Percentiles rank a stretch among this genome's conserved stretches.
Evolutionary conservation across 768 basidiomycete genomes (phyloP).

Genomic region (Leccinum boreale): DNA sequence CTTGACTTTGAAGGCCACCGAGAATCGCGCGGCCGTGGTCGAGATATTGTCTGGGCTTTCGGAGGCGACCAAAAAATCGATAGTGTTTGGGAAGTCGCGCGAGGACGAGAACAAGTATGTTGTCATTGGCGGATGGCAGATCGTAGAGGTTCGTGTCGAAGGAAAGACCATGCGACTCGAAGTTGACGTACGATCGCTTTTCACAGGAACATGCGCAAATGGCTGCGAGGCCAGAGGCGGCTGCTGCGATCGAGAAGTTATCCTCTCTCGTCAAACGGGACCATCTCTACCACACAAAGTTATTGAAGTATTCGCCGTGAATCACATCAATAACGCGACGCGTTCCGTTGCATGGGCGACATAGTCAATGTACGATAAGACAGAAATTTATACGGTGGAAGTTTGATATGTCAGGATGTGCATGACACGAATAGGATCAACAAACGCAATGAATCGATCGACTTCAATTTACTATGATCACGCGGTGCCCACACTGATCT

Average conservation of each 20-base stretch:
- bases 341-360: neutral
- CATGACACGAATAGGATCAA: neutral
- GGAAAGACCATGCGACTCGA: neutral
- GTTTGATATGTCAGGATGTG: neutral
- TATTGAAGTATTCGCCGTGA: conserved; percentile 5
- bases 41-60: conserved; percentile 11
- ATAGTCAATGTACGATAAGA: neutral
- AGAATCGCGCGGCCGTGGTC: conserved; percentile 17
- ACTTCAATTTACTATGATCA: no score
- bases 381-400: neutral
- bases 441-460: neutral
- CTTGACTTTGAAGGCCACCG: conserved; percentile 20
- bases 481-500: no score
- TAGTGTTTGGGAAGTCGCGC: conserved; percentile 21
- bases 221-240: conserved; percentile 6
- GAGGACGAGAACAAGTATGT: conserved; percentile 22
- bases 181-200: neutral
- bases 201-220: conserved; percentile 17
- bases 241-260: conserved; percentile 4
- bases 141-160: conserved; percentile 21
- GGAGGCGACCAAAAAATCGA: conserved; percentile 2
- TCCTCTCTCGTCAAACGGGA: conserved; percentile 14
- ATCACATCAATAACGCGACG: neutral
- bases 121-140: conserved; percentile 20
- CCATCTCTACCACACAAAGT: conserved; percentile 8